Conservation (phyloP, 1,284 basidiomycete species). For the Sparassis latifolia region DNA sequence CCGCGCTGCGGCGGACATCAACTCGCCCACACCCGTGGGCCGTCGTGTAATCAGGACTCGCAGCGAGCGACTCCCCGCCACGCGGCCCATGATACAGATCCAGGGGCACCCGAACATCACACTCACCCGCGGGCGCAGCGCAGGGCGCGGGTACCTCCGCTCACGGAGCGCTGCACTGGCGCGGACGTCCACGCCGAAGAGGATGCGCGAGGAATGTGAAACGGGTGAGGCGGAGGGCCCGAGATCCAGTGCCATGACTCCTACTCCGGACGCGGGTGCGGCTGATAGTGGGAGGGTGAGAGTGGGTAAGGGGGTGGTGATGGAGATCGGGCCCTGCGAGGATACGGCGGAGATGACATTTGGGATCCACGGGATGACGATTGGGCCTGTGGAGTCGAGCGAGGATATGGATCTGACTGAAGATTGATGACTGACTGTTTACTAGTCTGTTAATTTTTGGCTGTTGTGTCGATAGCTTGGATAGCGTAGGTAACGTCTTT, state of each 20-base stretch:
- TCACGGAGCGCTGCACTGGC: conserved; percentile 9
- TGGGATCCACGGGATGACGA: neutral
- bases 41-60: conserved; percentile 14
- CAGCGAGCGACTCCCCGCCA: conserved; percentile 16
- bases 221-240: neutral
- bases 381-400: neutral
- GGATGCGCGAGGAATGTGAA: conserved; percentile 6
- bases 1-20: conserved; percentile 8
- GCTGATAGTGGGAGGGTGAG: neutral
- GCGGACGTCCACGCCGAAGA: conserved; percentile 25
- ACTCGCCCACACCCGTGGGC: neutral
- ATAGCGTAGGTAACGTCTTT: too few relatives aligned
- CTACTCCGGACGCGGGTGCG: neutral
- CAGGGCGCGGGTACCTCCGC: neutral
- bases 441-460: too few relatives aligned
- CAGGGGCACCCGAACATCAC: conserved; percentile 16
- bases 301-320: neutral
- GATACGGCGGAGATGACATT: neutral
- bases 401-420: too few relatives aligned
- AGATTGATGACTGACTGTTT: too few relatives aligned
- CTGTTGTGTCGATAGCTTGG: too few relatives aligned
- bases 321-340: neutral
- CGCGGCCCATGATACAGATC: conserved; percentile 4
- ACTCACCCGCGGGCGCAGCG: conserved; percentile 12
- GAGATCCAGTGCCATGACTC: neutral